Evolutionary conservation across 2,329 filamentous ascomycete species (phyloP), one percentile per base, ranked within the genome.

Genomic region (Lecanicillium sp.): DNA sequence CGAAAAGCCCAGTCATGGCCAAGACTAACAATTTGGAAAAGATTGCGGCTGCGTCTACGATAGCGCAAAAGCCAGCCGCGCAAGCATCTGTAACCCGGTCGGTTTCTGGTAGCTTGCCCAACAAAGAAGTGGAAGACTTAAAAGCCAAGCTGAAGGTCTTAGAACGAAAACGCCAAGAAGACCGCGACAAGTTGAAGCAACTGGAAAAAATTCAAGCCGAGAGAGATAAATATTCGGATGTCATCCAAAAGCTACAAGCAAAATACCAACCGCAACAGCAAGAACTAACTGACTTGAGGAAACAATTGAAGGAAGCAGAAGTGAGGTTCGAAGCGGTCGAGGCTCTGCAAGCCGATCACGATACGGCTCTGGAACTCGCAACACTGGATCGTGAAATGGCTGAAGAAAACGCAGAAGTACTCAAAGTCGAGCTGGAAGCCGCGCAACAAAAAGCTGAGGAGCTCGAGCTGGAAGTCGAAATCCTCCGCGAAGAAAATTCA

Each of bases 351-450:
- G 86, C 87, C 7, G 90, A 96, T 55, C 84, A 94, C 63, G 93
- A 97, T 24, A 79, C 84, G 3, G 80, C 86, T 6, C 70, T 96
- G 60, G 93, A 98, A 67, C 79, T 93, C 66, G 89, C 90, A 6
- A 85, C 87, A 0, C 72, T 98, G 21, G 93, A 98, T 62, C 82
- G 88, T 37, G 91, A 98, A 65, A 95, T 97, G 87, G 93, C 93
- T 0, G 90, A 98, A 65, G 91, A 96, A 66, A 89, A 83, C 36
- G 85, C 87, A 1, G 93, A 97, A 56, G 81, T 85, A 15, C 73
- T 86, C 43, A 93, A 90, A 62, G 77, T 79, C 2, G 90, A 98
- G 60, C 71, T 94, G 20, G 87, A 95, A 30, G 77, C 81, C 2
- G 65, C 95, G 45, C 87, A 88, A 59, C 70, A 79, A 50, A 89